phyloP scores from a whole-genome alignment of 805 yeast genomes.

The Lipomyces yamadae region DNA sequence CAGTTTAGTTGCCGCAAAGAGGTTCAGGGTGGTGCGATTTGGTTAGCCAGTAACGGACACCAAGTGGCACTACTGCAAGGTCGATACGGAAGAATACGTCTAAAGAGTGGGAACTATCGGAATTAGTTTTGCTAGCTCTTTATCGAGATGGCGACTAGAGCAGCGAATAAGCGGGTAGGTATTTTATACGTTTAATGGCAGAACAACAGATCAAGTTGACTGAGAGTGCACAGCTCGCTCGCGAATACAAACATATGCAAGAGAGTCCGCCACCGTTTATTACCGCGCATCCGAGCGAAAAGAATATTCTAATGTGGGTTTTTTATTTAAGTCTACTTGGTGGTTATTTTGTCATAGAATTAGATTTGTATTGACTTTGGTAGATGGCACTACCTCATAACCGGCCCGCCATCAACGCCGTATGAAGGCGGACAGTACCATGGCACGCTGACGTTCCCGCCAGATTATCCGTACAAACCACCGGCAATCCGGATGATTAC shows the following conservation, averaged over 20 bases:
- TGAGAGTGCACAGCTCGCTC: conserved; percentile 56
- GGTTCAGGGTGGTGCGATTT: too few relatives aligned
- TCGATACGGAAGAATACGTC: background rate
- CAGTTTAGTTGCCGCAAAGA: background rate
- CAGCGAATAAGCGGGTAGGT: conserved; percentile 45
- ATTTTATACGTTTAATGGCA: background rate
- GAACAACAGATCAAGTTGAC: background rate
- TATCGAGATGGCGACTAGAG: conserved; percentile 44
- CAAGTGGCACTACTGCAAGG: too few relatives aligned
- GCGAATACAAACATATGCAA: conserved; percentile 78
- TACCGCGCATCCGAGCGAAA: conserved; percentile 82
- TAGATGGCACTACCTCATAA: conserved; percentile 80
- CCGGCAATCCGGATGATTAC: conserved; percentile 89
- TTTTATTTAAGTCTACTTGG: background rate
- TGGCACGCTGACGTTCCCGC: conserved; percentile 82
- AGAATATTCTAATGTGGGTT: conserved; percentile 69
- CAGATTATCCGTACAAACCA: conserved; percentile 89
- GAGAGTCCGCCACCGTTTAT: conserved; percentile 86
- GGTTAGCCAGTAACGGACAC: too few relatives aligned
- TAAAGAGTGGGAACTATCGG: too few relatives aligned
- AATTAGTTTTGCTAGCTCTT: background rate
- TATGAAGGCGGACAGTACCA: conserved; percentile 83
- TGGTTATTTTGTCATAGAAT: background rate
- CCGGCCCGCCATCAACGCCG: conserved; percentile 85
- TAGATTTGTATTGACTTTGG: background rate